Base-by-base conservation (phyloP, 352 stramenopile species). In the Globisporangium cystogenes region DNA sequence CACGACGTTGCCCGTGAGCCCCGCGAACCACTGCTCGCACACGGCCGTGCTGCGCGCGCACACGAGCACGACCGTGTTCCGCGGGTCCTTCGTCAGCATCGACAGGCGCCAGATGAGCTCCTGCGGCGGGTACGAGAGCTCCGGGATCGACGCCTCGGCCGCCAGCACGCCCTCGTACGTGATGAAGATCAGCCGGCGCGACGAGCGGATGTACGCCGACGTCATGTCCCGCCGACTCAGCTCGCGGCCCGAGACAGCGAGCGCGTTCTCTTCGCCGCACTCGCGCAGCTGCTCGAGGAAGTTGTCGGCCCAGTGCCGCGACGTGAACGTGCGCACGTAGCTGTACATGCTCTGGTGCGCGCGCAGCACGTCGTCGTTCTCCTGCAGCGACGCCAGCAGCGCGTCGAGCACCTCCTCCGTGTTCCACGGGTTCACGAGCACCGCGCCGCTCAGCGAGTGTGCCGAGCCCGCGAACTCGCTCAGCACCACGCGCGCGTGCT, bases 101-200 rank as follows among this genome's bases (percentile, higher is more conserved):
- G 72, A 82, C n/a, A 95, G 61, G 49, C 92, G 80, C 78, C 79
- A 91, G 12, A 90, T 86, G 5, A 93, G 60, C 45, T 91, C 78
- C 63, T 89, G 86, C 0, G 82, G 79, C 1, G 86, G 86, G 23
- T 89, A 93, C 29, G 88, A 85, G 8, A 96, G 70, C 61, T 95
- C 82, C 31, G 86, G 88, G 23, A 96, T 90, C 15, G 80, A 94
- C 4, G 79, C 72, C 58, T 95, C 82, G 1, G 77, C 70, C 10
- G 82, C 79, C 24, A 97, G 61, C 4, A 93, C 89, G 31, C 88
- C 84, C 70, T 97, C 88, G 49, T 97, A 97, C 49, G 95, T 93
- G 59, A 93, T 86, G 31, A 97, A 93, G 24, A 93, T 74, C 45
- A 93, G 52, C 8, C 82, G 72, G 18, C 72, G 70, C 20, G 70